phyloP scores from a whole-genome alignment of 805 yeast genomes.

The Wickerhamomyces tratensis region DNA sequence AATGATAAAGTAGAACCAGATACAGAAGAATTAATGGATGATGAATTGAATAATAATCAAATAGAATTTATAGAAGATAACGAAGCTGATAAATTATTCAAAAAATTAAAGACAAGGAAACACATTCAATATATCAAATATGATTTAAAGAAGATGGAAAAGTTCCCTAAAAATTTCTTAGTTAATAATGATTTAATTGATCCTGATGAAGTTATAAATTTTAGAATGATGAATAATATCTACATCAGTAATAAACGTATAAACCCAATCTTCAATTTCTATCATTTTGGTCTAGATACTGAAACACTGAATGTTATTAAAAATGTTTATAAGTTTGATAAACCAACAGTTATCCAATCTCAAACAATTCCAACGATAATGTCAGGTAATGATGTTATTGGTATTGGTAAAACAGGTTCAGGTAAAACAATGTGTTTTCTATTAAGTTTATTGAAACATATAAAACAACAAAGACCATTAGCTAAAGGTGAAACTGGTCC shows the following conservation, averaged over 20 bases:
- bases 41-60: slow-evolving; percentile 13
- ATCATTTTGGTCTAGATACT: slow-evolving; percentile 69
- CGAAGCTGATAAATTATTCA: slow-evolving; percentile 23
- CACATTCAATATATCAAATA: slow-evolving; percentile 31
- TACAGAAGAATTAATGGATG: slow-evolving; percentile 16
- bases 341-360: slow-evolving; percentile 83
- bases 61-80: slow-evolving; percentile 22
- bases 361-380: slow-evolving; percentile 87
- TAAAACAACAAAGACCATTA: slow-evolving; percentile 58
- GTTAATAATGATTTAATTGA: slow-evolving; percentile 38
- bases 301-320: slow-evolving; percentile 43
- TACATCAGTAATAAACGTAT: slow-evolving; percentile 16
- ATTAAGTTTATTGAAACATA: slow-evolving; percentile 76
- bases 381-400: slow-evolving; percentile 85
- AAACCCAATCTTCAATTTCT: slow-evolving; percentile 67
- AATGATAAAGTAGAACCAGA: slow-evolving; percentile 6
- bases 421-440: slow-evolving; percentile 90
- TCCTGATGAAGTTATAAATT: slow-evolving; percentile 50
- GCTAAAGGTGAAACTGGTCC: slow-evolving; percentile 55
- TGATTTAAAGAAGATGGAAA: slow-evolving; percentile 30
- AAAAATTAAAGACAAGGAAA: slow-evolving; percentile 37
- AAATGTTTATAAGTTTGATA: slow-evolving; percentile 37
- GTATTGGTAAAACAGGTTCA: slow-evolving; percentile 94
- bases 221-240: slow-evolving; percentile 48
- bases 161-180: slow-evolving; percentile 53